Evolutionary conservation across 1,284 basidiomycete species (phyloP), one percentile per base, ranked within the genome.

Genomic region (Leccinum pachyderme): DNA sequence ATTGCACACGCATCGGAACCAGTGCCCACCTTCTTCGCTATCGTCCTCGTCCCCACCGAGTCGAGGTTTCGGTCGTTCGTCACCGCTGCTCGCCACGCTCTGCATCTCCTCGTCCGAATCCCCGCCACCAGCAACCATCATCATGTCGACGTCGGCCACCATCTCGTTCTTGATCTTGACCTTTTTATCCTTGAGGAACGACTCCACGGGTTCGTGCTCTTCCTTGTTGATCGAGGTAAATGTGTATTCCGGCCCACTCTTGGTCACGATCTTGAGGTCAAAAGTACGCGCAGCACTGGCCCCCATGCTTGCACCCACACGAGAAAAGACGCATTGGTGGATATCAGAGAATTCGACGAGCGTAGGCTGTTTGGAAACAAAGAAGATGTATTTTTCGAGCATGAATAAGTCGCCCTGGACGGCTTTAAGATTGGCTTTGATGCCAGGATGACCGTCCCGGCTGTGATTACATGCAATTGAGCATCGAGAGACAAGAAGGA

Each of bases 401-500:
- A 98, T 86, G 81, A 98, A 99, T 27, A 99, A 84, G 71, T 98
- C 93, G 59, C 97, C 97, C 72, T 98, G 95, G 13, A 92, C 84
- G 44, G 97, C 97, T 76, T 99, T 99, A 67, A 99, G 82, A 73
- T 98, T 98, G 63, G 94, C 95, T 77, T 98, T 98, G 76, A 99
- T 84, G 22, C 87, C 86, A 5, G 88, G 86, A 60, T 89, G 87
- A 8, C 87, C 86, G 55, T 83, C 83, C 13, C 86, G 87, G 62
- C 89, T 91, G 55, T 5, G 47, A 47, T 44, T 7, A 39, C 6
- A 27, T 45, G 25, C 28, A 39, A 27, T 22, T 59, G 33, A 58
- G 50, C 6, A 35, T 56, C n/a, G 56, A 37, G 47, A 33, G 49
- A 31, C 12, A 5, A 15, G 5, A 43, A 52, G 33, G 13, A 15